Percentiles rank a stretch among this genome's conserved stretches.
Conservation (phyloP, 306 rosid species). For the Cucumis sativus region Cucumber_9930_V3 NC_026658.2:18285501-18286000, state of each 20-base stretch:
- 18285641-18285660: constrained; percentile 85
- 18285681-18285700: constrained; percentile 65
- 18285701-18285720: constrained; percentile 5
- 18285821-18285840: background rate
- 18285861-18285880: background rate
- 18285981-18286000: background rate
- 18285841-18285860: background rate
- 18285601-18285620: constrained; percentile 92
- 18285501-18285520: constrained; percentile 51
- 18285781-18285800: background rate
- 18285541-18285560: constrained; percentile 37
- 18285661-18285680: constrained; percentile 94
- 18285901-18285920: background rate
- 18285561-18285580: constrained; percentile 65
- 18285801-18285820: background rate
- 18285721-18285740: background rate
- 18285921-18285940: background rate
- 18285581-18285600: constrained; percentile 88
- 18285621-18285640: constrained; percentile 80
- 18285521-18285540: constrained; percentile 50
- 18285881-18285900: background rate
- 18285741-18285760: background rate
- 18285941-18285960: background rate
- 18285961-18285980: background rate
- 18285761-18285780: background rate